A percentile compares a stretch with the other conserved stretches of the same genome.
phyloP scores from a whole-genome alignment of 2,329 filamentous ascomycete genomes.

The Penicillium hordei region DNA sequence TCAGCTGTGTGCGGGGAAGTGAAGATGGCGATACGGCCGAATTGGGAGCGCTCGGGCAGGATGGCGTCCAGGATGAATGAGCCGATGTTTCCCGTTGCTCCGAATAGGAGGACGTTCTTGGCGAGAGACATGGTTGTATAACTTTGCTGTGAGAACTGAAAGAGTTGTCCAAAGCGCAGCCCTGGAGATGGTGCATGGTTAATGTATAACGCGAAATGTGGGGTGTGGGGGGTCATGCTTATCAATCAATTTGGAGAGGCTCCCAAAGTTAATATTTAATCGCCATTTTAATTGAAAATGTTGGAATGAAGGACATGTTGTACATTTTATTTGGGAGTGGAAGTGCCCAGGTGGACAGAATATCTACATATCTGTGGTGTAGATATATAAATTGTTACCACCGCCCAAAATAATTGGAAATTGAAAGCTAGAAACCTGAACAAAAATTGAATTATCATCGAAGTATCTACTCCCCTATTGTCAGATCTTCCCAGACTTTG shows the following conservation, averaged over 20 bases:
- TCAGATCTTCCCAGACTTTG: no score
- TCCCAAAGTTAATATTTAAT: background rate
- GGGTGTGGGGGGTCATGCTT: constrained; percentile 10
- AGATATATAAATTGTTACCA: background rate
- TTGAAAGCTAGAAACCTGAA: background rate
- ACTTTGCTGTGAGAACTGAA: background rate
- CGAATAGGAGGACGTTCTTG: constrained; percentile 53
- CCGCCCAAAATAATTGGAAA: background rate
- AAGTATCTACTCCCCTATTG: background rate
- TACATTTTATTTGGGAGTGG: background rate
- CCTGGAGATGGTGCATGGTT: background rate
- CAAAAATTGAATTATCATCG: background rate
- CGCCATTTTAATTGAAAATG: background rate
- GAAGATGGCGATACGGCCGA: constrained; percentile 56
- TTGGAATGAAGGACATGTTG: background rate
- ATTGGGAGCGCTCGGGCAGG: constrained; percentile 46
- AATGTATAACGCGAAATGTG: background rate
- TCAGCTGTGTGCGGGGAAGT: constrained; percentile 56
- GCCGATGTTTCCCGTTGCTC: constrained; percentile 53
- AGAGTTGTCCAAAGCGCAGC: no score
- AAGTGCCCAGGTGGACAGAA: background rate
- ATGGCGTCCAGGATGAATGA: constrained; percentile 54
- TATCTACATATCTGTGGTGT: background rate
- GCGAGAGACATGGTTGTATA: constrained; percentile 17
- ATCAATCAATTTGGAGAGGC: background rate